Conservation (phyloP, 1,284 basidiomycete genomes). For the Leccinum griseonigrum region DNA sequence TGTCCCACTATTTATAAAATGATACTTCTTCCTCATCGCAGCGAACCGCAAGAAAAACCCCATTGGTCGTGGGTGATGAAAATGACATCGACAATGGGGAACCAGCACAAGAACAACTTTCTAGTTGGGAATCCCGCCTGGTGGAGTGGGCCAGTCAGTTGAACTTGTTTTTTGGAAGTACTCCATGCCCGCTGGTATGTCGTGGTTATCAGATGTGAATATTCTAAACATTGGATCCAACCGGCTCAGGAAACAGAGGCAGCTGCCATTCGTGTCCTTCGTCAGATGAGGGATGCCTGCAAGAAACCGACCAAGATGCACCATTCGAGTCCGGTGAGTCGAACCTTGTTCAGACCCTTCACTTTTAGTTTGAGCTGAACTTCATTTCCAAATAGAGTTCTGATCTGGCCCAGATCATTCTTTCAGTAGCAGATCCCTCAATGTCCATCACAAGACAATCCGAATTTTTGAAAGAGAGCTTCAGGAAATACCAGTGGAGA, state of each 20-base stretch:
- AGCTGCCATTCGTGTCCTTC: not conserved
- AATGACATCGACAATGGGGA: not conserved
- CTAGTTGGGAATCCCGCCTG: not conserved
- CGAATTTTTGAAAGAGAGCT: slow-evolving; percentile 5
- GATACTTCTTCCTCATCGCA: not conserved
- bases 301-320: not conserved
- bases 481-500: slow-evolving; percentile 14
- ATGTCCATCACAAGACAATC: not conserved
- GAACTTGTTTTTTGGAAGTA: not conserved
- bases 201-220: not conserved
- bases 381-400: not conserved
- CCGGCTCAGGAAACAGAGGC: not conserved
- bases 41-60: not conserved
- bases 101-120: not conserved
- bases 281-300: not conserved
- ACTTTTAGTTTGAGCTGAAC: not conserved
- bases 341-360: not conserved
- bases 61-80: not conserved
- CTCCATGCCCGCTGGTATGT: not conserved
- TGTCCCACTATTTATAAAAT: not conserved
- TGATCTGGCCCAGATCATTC: not conserved
- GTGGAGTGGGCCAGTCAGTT: not conserved
- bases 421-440: not conserved
- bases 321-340: not conserved
- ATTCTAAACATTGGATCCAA: not conserved